Evolutionary conservation across 129 eudicot species (phyloP).

Genomic region (Flaveria robusta): DNA sequence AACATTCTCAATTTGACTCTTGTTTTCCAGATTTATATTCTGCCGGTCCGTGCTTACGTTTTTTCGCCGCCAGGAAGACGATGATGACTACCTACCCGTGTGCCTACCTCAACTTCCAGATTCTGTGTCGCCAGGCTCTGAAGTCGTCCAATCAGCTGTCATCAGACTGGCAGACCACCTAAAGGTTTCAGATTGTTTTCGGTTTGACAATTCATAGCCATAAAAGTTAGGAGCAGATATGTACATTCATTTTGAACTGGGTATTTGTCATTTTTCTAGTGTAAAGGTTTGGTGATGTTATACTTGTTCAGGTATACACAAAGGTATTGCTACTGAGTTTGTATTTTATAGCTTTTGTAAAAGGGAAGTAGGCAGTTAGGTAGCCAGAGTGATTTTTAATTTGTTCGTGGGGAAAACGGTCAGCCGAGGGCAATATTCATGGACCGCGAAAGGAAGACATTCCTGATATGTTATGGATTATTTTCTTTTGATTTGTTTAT

Average conservation of each 20-base stretch:
- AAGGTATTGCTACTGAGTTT: slow-evolving; percentile 23
- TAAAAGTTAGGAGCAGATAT: slow-evolving; percentile 28
- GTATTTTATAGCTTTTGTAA: slow-evolving; percentile 32
- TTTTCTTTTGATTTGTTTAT: neutral
- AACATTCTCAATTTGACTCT: slow-evolving; percentile 26
- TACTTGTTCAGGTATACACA: slow-evolving; percentile 22
- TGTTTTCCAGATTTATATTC: slow-evolving; percentile 75
- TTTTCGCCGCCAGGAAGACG: slow-evolving; percentile 45
- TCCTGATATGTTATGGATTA: neutral
- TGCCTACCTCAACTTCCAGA: slow-evolving; percentile 78
- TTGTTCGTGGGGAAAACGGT: neutral
- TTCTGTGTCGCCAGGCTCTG: slow-evolving; percentile 62
- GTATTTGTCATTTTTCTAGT: neutral
- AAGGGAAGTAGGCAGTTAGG: slow-evolving; percentile 26
- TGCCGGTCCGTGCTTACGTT: slow-evolving; percentile 76
- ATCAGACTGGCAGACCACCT: slow-evolving; percentile 68
- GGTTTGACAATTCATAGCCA: slow-evolving; percentile 38
- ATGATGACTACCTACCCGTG: slow-evolving; percentile 55
- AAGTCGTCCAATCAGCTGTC: slow-evolving; percentile 63
- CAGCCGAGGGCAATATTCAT: no score
- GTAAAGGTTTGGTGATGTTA: slow-evolving; percentile 36
- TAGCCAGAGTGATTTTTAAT: slow-evolving; percentile 15
- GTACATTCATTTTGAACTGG: slow-evolving; percentile 30
- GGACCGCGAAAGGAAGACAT: neutral
- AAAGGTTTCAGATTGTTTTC: slow-evolving; percentile 62